phyloP scores from a whole-genome alignment of 2,329 filamentous ascomycete genomes.

The Aaosphaeria pasadenensis region DNA sequence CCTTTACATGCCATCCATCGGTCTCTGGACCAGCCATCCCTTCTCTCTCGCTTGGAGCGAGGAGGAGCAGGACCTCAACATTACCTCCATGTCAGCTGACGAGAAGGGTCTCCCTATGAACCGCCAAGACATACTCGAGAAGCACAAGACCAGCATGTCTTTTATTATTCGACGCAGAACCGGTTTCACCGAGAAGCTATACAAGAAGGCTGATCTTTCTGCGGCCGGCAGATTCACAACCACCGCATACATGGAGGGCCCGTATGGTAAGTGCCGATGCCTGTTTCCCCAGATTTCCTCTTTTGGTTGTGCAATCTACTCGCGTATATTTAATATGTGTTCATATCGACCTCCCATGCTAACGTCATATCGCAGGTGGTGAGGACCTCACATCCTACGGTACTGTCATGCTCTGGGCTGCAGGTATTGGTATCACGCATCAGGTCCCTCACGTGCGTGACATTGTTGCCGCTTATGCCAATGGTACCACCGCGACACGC shows the following conservation, averaged over 20 bases:
- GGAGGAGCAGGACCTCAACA: slow-evolving; percentile 48
- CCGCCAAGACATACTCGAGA: slow-evolving; percentile 50
- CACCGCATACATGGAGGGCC: slow-evolving; percentile 79
- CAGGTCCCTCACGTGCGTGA: slow-evolving; percentile 85
- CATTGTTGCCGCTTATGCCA: slow-evolving; percentile 51
- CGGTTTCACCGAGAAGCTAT: slow-evolving; percentile 82
- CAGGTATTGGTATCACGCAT: slow-evolving; percentile 92
- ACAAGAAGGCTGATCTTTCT: slow-evolving; percentile 60
- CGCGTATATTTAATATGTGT: slow-evolving; percentile 16
- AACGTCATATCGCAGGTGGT: slow-evolving; percentile 51
- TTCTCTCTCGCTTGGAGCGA: slow-evolving; percentile 79
- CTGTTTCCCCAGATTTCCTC: slow-evolving; percentile 17
- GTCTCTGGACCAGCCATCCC: slow-evolving; percentile 72
- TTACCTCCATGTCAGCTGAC: slow-evolving; percentile 18
- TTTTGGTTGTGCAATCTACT: slow-evolving; percentile 14
- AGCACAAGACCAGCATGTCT: slow-evolving; percentile 61
- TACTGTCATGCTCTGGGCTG: slow-evolving; percentile 85
- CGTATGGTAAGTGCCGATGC: slow-evolving; percentile 57
- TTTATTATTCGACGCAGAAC: slow-evolving; percentile 86
- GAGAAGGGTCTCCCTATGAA: slow-evolving; percentile 49
- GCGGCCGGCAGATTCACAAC: slow-evolving; percentile 58
- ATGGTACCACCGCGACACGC: slow-evolving; percentile 76
- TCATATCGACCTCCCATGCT: slow-evolving; percentile 19
- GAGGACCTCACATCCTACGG: slow-evolving; percentile 90
- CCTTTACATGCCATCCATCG: slow-evolving; percentile 71